These are phyloP conservation scores for Zizania palustris DNA, from an alignment of 202 grass and related monocot species.

Conservation along the genomic window DNA sequence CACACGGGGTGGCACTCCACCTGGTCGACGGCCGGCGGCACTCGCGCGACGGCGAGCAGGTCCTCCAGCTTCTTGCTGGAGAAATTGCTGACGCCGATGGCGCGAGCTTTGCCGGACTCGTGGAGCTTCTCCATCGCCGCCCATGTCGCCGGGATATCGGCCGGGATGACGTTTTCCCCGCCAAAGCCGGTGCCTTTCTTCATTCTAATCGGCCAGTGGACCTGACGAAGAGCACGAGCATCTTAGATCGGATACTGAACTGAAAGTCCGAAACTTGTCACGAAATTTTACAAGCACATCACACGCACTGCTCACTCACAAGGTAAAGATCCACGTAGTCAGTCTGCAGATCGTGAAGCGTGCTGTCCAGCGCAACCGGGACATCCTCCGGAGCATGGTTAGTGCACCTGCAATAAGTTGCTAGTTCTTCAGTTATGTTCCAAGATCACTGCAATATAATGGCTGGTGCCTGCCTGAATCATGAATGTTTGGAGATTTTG, in stretches of 20 bases:
- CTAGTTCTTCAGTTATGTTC: neutral
- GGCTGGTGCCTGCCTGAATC: neutral
- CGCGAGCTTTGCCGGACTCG: constrained; percentile 64
- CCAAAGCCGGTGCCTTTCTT: constrained; percentile 55
- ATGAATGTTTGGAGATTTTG: neutral
- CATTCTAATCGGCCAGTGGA: constrained; percentile 73
- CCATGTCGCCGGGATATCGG: constrained; percentile 66
- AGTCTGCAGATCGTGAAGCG: constrained; percentile 57
- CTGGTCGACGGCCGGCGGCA: constrained; percentile 69
- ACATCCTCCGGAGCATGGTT: constrained; percentile 77
- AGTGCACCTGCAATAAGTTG: constrained; percentile 48
- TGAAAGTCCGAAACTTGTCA: neutral
- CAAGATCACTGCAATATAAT: neutral
- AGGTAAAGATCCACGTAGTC: constrained; percentile 86
- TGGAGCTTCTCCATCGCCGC: constrained; percentile 62
- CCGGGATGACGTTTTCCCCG: constrained; percentile 47
- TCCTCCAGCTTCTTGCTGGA: constrained; percentile 70
- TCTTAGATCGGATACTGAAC: neutral
- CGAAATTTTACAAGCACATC: neutral
- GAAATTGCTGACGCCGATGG: constrained; percentile 81
- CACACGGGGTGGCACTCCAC: constrained; percentile 77
- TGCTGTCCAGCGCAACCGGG: constrained; percentile 50
- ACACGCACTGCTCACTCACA: constrained; percentile 9
- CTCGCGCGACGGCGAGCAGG: constrained; percentile 56
- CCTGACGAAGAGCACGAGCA: constrained; percentile 15